Conservation (phyloP, 805 yeast species). For the Lipomyces anomalus region DNA sequence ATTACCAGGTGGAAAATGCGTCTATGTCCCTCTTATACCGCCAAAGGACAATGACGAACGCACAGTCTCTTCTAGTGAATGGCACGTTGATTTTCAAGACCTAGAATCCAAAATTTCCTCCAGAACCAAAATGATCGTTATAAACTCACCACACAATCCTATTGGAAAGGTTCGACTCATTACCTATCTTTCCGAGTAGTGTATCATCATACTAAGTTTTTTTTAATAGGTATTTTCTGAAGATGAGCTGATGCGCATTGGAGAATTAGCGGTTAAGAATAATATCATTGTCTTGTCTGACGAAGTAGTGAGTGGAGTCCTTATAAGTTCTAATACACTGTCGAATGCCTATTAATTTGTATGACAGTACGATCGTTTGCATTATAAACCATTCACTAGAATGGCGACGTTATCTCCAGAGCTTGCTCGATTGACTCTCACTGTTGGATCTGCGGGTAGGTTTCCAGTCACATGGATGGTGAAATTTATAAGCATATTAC, state of each 20-base stretch:
- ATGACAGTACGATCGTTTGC: slow-evolving; percentile 78
- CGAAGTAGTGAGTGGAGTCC: slow-evolving; percentile 50
- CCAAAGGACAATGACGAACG: slow-evolving; percentile 63
- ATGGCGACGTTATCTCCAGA: slow-evolving; percentile 81
- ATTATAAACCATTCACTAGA: slow-evolving; percentile 70
- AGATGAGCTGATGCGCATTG: slow-evolving; percentile 69
- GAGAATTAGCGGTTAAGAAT: slow-evolving; percentile 76
- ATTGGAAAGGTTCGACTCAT: slow-evolving; percentile 67
- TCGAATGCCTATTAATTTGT: not conserved
- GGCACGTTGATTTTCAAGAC: slow-evolving; percentile 78
- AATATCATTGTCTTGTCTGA: slow-evolving; percentile 80
- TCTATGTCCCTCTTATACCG: slow-evolving; percentile 78
- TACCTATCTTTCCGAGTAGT: too few species aligned
- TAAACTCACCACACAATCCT: slow-evolving; percentile 96
- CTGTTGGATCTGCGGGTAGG: slow-evolving; percentile 96
- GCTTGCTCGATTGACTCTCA: slow-evolving; percentile 67
- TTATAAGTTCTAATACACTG: not conserved
- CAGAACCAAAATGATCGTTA: slow-evolving; percentile 77
- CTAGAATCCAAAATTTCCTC: slow-evolving; percentile 63
- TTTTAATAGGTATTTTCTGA: slow-evolving; percentile 47
- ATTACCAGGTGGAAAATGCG: slow-evolving; percentile 87
- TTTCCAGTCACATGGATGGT: too few species aligned
- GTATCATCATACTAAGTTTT: slow-evolving; percentile 25
- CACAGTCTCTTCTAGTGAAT: slow-evolving; percentile 73
- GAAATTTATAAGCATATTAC: too few species aligned